phyloP scores from a whole-genome alignment of 2,329 filamentous ascomycete species.

The Colletotrichum limetticola region DNA sequence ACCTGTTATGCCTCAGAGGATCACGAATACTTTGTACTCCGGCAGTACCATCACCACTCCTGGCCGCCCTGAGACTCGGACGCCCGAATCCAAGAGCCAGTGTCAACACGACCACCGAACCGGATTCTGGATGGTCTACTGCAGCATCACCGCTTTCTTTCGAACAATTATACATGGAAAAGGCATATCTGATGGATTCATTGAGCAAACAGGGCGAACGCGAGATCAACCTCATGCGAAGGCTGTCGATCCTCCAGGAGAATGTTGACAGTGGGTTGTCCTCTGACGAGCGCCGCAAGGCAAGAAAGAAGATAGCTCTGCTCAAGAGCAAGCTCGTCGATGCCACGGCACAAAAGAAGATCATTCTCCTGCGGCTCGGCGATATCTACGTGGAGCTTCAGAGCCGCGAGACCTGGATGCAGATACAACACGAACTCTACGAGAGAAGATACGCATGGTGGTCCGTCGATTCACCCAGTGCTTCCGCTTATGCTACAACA shows the following conservation, averaged over 20 bases:
- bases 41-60: not conserved
- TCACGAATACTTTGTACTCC: not conserved
- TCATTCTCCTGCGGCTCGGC: constrained; percentile 56
- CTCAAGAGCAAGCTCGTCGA: constrained; percentile 56
- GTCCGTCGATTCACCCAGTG: constrained; percentile 8
- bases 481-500: not conserved
- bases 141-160: constrained; percentile 52
- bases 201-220: constrained; percentile 53
- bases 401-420: constrained; percentile 52
- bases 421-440: constrained; percentile 42
- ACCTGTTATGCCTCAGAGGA: not conserved
- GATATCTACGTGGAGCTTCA: constrained; percentile 62
- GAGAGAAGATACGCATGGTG: constrained; percentile 12
- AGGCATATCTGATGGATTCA: constrained; percentile 54
- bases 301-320: constrained; percentile 54
- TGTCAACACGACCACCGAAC: constrained; percentile 5
- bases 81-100: not conserved
- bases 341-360: constrained; percentile 57
- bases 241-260: constrained; percentile 50
- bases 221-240: constrained; percentile 50
- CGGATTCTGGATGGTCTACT: constrained; percentile 34
- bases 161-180: constrained; percentile 57
- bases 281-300: constrained; percentile 39
- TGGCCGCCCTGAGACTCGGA: not conserved
- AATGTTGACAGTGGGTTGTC: constrained; percentile 37